Conservation (phyloP, 768 basidiomycete genomes). For the Serendipita sp. region DNA sequence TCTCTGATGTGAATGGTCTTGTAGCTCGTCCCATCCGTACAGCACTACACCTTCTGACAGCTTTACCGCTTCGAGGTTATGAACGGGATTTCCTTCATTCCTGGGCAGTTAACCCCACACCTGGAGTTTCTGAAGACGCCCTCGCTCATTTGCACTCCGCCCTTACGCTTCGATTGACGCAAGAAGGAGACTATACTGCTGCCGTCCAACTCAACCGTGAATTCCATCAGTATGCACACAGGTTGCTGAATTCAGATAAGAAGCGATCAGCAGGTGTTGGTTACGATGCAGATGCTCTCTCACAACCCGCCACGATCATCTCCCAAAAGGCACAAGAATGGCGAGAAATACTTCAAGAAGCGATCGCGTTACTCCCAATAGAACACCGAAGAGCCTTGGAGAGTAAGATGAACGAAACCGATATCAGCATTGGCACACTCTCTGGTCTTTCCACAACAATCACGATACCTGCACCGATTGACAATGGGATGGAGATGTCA, state of each 20-base stretch:
- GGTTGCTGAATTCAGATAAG: background rate
- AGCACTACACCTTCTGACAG: background rate
- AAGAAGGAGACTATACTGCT: background rate
- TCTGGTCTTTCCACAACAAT: too few species aligned
- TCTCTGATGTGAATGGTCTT: background rate
- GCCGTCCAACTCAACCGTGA: background rate
- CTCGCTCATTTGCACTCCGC: background rate
- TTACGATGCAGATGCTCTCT: background rate
- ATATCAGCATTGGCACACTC: background rate
- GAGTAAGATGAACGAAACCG: background rate
- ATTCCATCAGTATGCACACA: background rate
- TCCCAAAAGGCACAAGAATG: background rate
- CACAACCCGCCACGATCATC: background rate
- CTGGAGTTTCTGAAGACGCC: background rate
- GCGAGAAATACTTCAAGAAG: background rate
- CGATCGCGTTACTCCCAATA: background rate
- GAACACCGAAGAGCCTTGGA: background rate
- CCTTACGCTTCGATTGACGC: background rate
- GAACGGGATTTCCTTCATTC: background rate
- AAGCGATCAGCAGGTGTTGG: too few species aligned
- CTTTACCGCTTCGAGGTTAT: background rate
- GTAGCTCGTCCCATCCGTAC: background rate
- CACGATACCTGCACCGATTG: background rate
- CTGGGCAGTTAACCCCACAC: background rate
- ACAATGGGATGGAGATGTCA: slow-evolving; percentile 2